These are phyloP conservation scores for Thuja plicata DNA, from an alignment of 83 land plant genomes.

Conservation along the genomic window DNA sequence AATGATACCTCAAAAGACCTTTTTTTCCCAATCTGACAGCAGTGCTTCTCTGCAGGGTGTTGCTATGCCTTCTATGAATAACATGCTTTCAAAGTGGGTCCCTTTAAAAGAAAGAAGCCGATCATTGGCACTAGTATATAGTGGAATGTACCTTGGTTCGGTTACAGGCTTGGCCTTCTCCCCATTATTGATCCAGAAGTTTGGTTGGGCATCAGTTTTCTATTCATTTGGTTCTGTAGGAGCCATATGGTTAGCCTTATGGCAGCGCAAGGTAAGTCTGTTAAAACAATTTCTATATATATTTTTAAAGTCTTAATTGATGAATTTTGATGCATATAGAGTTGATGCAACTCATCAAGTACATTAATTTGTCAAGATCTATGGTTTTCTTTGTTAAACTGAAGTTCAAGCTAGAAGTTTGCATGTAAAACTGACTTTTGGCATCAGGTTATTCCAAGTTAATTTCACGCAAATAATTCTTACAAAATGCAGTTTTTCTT, in stretches of 20 bases:
- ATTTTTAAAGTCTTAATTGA: background rate
- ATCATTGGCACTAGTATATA: slow-evolving; percentile 93
- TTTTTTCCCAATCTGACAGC: background rate
- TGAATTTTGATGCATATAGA: background rate
- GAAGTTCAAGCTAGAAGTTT: background rate
- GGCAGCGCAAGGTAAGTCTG: slow-evolving; percentile 76
- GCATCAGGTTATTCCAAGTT: background rate
- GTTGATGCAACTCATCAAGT: background rate
- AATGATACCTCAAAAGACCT: background rate
- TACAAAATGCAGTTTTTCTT: background rate
- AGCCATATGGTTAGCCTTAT: slow-evolving; percentile 85
- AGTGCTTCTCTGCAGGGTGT: slow-evolving; percentile 72
- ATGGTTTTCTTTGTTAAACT: background rate
- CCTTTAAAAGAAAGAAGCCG: slow-evolving; percentile 96
- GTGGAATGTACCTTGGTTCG: slow-evolving; percentile 99
- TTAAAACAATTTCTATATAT: slow-evolving; percentile 1
- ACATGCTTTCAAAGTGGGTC: slow-evolving; percentile 90
- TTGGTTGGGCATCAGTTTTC: slow-evolving; percentile 97
- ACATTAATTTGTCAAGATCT: background rate
- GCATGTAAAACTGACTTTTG: background rate
- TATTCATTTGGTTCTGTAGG: slow-evolving; percentile 97
- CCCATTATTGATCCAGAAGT: slow-evolving; percentile 83
- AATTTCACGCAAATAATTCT: background rate
- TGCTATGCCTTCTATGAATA: slow-evolving; percentile 99
- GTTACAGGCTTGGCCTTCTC: slow-evolving; percentile 95